A percentile compares a stretch with the other conserved stretches of the same genome.
phyloP scores from a whole-genome alignment of 2,329 filamentous ascomycete genomes.

The Aspergillus cejpii region DNA sequence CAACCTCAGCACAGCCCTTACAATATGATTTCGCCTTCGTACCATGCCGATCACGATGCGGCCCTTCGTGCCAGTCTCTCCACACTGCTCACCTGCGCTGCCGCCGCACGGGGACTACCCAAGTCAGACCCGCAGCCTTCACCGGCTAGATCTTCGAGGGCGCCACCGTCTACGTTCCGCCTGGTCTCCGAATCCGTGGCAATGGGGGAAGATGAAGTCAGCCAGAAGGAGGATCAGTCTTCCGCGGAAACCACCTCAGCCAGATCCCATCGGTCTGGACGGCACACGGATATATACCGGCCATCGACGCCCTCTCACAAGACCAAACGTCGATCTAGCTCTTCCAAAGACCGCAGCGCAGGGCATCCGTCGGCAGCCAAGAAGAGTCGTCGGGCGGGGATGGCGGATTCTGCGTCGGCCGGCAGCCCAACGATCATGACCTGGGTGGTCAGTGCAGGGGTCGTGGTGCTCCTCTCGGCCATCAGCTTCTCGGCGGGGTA shows the following conservation, averaged over 20 bases:
- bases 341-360: constrained; percentile 36
- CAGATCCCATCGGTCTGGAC: constrained; percentile 19
- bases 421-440: constrained; percentile 57
- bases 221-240: constrained; percentile 20
- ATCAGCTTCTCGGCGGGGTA: constrained; percentile 61
- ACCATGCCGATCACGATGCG: constrained; percentile 85
- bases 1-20: constrained; percentile 50
- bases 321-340: constrained; percentile 29
- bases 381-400: constrained; percentile 30
- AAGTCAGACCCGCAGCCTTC: constrained; percentile 47
- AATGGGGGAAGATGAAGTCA: constrained; percentile 38
- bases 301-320: constrained; percentile 13
- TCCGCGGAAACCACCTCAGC: constrained; percentile 19
- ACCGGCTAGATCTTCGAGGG: constrained; percentile 21
- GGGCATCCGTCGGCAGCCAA: constrained; percentile 27
- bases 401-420: constrained; percentile 27
- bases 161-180: constrained; percentile 49
- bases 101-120: constrained; percentile 73
- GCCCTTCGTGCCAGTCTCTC: constrained; percentile 89
- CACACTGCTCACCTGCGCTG: constrained; percentile 88
- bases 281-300: constrained; percentile 13
- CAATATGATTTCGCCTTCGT: constrained; percentile 65
- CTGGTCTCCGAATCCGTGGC: constrained; percentile 56
- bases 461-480: constrained; percentile 58
- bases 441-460: constrained; percentile 60